Percentiles rank a stretch among this genome's conserved stretches.
phyloP scores from a whole-genome alignment of 768 basidiomycete genomes.

The Termitomyces sp. region DNA sequence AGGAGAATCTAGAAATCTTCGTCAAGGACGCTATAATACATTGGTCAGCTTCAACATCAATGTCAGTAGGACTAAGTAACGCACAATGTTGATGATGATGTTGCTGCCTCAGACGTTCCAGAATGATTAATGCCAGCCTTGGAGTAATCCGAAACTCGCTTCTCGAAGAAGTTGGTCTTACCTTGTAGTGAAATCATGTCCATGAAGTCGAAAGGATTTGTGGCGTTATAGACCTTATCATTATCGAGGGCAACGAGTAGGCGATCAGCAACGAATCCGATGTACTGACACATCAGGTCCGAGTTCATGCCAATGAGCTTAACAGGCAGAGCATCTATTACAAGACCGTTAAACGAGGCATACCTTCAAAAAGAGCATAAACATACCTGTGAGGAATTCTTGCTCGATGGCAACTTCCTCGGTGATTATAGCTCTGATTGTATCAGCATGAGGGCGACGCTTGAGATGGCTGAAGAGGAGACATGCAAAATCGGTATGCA shows the following conservation, averaged over 20 bases:
- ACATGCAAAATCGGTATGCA: too few species aligned
- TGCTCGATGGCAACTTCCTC: conserved; percentile 87
- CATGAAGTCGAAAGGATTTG: conserved; percentile 93
- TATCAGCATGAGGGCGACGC: conserved; percentile 76
- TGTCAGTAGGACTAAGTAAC: too few species aligned
- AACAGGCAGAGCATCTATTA: conserved; percentile 76
- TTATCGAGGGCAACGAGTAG: conserved; percentile 82
- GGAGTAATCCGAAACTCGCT: conserved; percentile 83
- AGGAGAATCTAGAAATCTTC: conserved; percentile 15
- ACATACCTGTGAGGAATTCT: conserved; percentile 73
- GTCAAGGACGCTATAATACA: conserved; percentile 11
- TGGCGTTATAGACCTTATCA: conserved; percentile 66
- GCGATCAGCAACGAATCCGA: too few species aligned
- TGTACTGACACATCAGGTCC: conserved; percentile 85
- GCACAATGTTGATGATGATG: too few species aligned
- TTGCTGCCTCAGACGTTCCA: conserved; percentile 10
- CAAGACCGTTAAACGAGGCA: too few species aligned
- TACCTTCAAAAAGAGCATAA: not conserved
- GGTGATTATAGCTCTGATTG: conserved; percentile 62
- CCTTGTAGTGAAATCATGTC: too few species aligned
- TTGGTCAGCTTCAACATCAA: not conserved
- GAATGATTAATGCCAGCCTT: conserved; percentile 55
- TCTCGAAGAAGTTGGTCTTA: conserved; percentile 97
- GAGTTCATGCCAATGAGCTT: conserved; percentile 91
- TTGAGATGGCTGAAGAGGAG: conserved; percentile 81